Percentiles rank a stretch among this genome's conserved stretches.
Evolutionary conservation across 2,329 filamentous ascomycete species (phyloP).

Genomic region (Venturia asperata): DNA sequence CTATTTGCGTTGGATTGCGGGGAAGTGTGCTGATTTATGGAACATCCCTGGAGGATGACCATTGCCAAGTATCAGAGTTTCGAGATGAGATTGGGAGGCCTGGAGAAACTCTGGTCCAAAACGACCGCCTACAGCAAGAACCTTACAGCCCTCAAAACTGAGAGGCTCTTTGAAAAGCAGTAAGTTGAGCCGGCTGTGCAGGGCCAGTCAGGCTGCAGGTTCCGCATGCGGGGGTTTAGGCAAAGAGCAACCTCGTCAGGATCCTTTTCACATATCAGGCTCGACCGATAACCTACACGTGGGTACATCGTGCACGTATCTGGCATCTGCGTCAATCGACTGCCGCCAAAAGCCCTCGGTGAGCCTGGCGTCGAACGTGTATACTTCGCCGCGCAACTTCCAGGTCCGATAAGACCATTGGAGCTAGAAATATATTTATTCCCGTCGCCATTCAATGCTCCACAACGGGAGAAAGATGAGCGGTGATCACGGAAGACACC

Average conservation of each 20-base stretch:
- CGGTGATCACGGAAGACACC: neutral
- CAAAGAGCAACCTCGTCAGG: neutral
- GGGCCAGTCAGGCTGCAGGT: neutral
- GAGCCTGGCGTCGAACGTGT: neutral
- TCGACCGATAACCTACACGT: neutral
- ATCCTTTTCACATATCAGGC: neutral
- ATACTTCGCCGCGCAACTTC: neutral
- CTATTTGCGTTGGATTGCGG: neutral
- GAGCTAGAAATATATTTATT: neutral
- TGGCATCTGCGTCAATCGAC: neutral
- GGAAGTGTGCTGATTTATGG: neutral
- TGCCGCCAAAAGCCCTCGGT: too few species aligned
- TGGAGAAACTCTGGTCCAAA: neutral
- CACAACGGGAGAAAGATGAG: constrained; percentile 6
- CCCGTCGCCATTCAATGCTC: neutral
- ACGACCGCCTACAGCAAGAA: neutral
- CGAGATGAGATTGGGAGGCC: neutral
- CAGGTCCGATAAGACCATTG: neutral
- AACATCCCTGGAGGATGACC: neutral
- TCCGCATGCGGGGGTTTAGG: neutral
- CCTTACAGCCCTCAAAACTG: too few species aligned
- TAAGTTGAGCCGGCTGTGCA: neutral
- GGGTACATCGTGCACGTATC: neutral
- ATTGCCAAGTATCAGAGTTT: neutral
- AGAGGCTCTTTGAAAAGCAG: neutral